Base-by-base conservation (phyloP, 768 basidiomycete genomes). In the Kwoniella sp. region DNA sequence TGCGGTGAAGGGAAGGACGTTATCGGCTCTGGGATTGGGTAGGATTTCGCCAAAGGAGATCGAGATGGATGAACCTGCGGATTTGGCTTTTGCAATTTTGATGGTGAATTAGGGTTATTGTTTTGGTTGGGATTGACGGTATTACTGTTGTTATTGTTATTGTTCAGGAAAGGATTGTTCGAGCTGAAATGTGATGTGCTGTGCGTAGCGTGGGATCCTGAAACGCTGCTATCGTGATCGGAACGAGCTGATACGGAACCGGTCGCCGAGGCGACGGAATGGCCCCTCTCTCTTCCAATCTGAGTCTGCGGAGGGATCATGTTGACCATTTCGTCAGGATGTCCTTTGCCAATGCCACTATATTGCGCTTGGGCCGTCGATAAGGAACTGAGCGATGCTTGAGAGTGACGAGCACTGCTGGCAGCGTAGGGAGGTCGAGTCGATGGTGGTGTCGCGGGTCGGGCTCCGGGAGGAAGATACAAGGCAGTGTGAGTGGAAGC, bases 401-500 rank as follows among this genome's bases (percentile, higher is more conserved):
- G 71, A 0, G 69, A 77, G n/a, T 66, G 65, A 4, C 65, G 60
- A 55, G 60, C 50, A 41, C 52, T 61, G 17, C 37, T 63, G 25
- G 55, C 28, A 5, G 47, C 38, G 25, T 65, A 60, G 23, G 61
- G 45, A 12, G 68, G 50, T 57, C 62, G 50, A 31, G 67, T 28
- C 17, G 64, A 72, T 34, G 59, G 73, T 34, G 75, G 75, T 20
- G 72, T 72, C n/a, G 76, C 72, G 29, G 76, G 76, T 31, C 72
- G 58, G 28, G 76, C 76, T 9, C 76, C 76, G 0, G 76, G 76
- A 13, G 76, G 76, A 2, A 77, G 62, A 38, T 73, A 77, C 17
- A 73, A 57, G 20, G 58, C 34, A 31, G 66, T 58, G 25, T 64
- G 63, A 9, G 67, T 50, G 13, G 65, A 55, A 26, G 45, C 54